A percentile compares a stretch with the other conserved stretches of the same genome.
phyloP scores from a whole-genome alignment of 2,329 filamentous ascomycete species.

The Apiospora pterosperma region DNA sequence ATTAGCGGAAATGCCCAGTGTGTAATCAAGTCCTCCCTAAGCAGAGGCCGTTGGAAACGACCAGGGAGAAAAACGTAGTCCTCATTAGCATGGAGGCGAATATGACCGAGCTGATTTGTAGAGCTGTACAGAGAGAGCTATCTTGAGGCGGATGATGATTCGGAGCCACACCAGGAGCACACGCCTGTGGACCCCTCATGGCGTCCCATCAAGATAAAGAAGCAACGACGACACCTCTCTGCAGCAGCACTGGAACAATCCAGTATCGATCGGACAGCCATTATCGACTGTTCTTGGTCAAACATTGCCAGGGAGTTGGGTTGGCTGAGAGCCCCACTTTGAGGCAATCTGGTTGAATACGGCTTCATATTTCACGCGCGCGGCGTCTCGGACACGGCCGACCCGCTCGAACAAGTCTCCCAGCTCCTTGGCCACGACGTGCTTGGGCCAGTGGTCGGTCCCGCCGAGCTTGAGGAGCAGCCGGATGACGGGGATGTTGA shows the following conservation, averaged over 20 bases:
- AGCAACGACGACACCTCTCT: too few species aligned
- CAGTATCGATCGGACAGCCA: neutral
- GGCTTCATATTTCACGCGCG: neutral
- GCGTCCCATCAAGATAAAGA: too few species aligned
- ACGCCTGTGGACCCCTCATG: too few species aligned
- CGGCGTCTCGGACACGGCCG: neutral
- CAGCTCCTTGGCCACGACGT: neutral
- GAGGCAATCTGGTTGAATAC: neutral
- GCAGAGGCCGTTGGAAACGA: neutral
- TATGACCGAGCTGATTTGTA: neutral
- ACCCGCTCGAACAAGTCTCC: neutral
- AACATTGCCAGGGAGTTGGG: neutral
- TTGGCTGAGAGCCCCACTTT: neutral
- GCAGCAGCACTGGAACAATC: neutral
- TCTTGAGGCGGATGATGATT: neutral
- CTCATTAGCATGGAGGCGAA: neutral
- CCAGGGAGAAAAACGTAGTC: neutral
- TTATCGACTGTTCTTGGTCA: neutral
- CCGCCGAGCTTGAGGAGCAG: constrained; percentile 7
- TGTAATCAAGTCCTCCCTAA: neutral
- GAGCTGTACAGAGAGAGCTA: neutral
- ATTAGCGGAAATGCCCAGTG: neutral
- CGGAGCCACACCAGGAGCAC: neutral
- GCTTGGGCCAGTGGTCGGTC: constrained; percentile 7
- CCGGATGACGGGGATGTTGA: constrained; percentile 7